phyloP scores from a whole-genome alignment of 1,139 yeast genomes.

The Debaryomyces nepalensis region DNA sequence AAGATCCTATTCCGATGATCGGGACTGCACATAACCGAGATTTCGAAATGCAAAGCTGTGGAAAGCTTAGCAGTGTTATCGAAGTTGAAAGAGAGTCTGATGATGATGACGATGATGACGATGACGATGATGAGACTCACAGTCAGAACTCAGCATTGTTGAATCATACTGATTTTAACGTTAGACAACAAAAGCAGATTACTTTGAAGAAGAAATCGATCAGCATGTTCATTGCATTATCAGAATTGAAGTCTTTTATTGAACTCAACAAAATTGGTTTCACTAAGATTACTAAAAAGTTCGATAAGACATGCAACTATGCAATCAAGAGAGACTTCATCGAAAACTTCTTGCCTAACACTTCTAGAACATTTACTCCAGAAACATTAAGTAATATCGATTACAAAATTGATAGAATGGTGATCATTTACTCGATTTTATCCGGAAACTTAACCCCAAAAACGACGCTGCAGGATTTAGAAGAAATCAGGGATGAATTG shows the following conservation, averaged over 20 bases:
- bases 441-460: constrained; percentile 37
- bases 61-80: constrained; percentile 22
- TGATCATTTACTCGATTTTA: constrained; percentile 51
- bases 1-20: constrained; percentile 22
- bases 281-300: constrained; percentile 85
- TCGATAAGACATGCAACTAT: constrained; percentile 78
- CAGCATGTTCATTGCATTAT: constrained; percentile 69
- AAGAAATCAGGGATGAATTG: constrained; percentile 66
- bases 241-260: constrained; percentile 82
- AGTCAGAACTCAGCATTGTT: constrained; percentile 45
- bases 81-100: constrained; percentile 31
- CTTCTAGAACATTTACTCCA: constrained; percentile 50
- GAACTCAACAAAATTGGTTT: constrained; percentile 89
- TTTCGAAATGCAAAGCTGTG: constrained; percentile 27
- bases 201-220: constrained; percentile 71
- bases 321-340: constrained; percentile 59
- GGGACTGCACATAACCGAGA: constrained; percentile 29
- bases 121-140: constrained; percentile 43
- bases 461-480: constrained; percentile 41
- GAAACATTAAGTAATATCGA: constrained; percentile 50
- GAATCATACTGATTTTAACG: constrained; percentile 51
- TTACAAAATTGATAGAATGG: constrained; percentile 49
- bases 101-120: constrained; percentile 47
- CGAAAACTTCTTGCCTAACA: constrained; percentile 44
- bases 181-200: constrained; percentile 58